A percentile compares a stretch with the other conserved stretches of the same genome.
phyloP scores from a whole-genome alignment of 2,329 filamentous ascomycete genomes.

The Colletotrichum neosansevieriae region DNA sequence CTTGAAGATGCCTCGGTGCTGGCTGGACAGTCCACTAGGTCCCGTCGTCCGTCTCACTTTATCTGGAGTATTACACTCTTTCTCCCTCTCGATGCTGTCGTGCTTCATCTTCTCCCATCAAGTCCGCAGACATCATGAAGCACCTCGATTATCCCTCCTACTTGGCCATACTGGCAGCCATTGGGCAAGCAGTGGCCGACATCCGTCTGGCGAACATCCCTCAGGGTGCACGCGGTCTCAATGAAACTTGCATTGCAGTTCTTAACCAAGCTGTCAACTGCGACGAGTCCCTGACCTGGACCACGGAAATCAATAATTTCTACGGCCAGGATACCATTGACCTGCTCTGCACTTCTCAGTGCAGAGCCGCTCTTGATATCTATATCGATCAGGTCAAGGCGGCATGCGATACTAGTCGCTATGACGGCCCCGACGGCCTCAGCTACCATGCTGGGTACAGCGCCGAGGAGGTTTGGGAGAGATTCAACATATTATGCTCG shows the following conservation, averaged over 20 bases:
- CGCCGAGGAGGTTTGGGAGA: background rate
- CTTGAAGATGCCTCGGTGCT: no score
- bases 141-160: no score
- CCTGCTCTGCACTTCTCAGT: constrained; percentile 1
- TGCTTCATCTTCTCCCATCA: no score
- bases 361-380: background rate
- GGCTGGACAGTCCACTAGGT: no score
- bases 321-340: background rate
- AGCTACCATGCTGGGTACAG: background rate
- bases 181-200: background rate
- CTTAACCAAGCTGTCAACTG: background rate
- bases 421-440: background rate
- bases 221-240: accelerated
- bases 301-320: background rate
- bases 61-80: no score
- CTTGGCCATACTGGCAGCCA: no score
- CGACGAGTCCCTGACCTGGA: background rate
- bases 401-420: constrained; percentile 2
- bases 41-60: no score
- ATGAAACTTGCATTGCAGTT: background rate
- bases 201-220: background rate
- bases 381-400: constrained; percentile 9
- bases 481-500: background rate
- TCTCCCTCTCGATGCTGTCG: no score
- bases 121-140: no score